Evolutionary conservation across 768 basidiomycete genomes (phyloP).

Genomic region (Termitomyces sp.): DNA sequence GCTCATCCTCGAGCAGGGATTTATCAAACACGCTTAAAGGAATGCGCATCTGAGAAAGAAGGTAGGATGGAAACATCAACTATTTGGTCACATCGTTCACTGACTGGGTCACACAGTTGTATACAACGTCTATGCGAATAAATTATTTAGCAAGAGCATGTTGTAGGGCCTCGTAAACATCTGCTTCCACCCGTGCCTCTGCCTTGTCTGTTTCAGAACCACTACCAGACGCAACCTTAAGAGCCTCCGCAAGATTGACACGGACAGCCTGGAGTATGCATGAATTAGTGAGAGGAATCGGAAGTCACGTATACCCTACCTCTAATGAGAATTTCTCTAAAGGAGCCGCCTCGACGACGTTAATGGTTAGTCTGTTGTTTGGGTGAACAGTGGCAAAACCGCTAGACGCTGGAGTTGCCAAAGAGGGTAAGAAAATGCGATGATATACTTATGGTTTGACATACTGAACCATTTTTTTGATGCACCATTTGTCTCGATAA

Average conservation of each 20-base stretch:
- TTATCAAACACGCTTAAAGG: constrained; percentile 18
- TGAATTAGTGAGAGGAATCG: neutral
- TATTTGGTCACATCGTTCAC: neutral
- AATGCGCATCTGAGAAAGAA: neutral
- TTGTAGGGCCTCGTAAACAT: constrained; percentile 95
- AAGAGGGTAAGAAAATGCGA: neutral
- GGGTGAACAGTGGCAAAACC: constrained; percentile 98
- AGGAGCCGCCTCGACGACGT: constrained; percentile 93
- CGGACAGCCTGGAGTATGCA: constrained; percentile 68
- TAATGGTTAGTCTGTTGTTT: constrained; percentile 94
- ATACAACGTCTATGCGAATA: neutral
- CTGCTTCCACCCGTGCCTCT: constrained; percentile 91
- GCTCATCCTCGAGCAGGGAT: constrained; percentile 17
- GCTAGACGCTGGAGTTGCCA: constrained; percentile 66
- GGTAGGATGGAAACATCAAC: neutral
- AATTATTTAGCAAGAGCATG: constrained; percentile 54
- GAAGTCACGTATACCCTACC: constrained; percentile 39
- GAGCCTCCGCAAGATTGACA: constrained; percentile 82
- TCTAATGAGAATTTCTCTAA: constrained; percentile 88
- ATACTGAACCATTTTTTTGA: constrained; percentile 97
- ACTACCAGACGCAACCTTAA: constrained; percentile 72
- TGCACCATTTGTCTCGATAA: constrained; percentile 73
- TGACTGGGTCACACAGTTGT: neutral
- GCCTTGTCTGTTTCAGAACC: constrained; percentile 92
- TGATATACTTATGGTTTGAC: constrained; percentile 22